These are phyloP conservation scores for Orbilia quercus DNA, from an alignment of 2,329 filamentous ascomycete species.

Conservation along the genomic window DNA sequence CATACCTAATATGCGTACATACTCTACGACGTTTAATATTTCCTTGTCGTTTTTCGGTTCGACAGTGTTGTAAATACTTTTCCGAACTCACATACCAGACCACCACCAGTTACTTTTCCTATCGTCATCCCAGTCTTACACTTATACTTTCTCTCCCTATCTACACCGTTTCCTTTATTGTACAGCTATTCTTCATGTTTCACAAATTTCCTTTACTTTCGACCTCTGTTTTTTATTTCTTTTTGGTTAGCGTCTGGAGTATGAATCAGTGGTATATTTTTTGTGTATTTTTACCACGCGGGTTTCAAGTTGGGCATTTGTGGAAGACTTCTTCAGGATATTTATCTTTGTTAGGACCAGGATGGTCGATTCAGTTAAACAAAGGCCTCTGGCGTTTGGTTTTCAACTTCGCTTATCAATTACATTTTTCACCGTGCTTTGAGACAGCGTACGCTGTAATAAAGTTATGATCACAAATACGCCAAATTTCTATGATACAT, in stretches of 20 bases:
- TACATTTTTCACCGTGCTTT: no score
- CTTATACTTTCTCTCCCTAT: background rate
- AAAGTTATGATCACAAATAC: no score
- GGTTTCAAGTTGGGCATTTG: conserved; percentile 37
- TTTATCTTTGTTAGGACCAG: background rate
- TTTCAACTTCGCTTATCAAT: no score
- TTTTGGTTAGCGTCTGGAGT: conserved; percentile 34
- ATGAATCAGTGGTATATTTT: conserved; percentile 33
- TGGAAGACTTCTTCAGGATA: conserved; percentile 15
- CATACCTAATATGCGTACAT: conserved; percentile 22
- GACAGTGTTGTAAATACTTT: conserved; percentile 31
- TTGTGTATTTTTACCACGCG: conserved; percentile 4
- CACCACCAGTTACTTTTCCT: background rate
- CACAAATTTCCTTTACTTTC: background rate
- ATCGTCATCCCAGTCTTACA: background rate
- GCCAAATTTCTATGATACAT: background rate
- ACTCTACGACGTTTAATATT: conserved; percentile 22
- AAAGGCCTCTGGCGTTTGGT: background rate
- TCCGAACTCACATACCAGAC: background rate
- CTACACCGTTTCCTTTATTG: background rate
- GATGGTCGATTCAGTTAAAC: conserved; percentile 13
- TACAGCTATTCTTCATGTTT: conserved; percentile 9
- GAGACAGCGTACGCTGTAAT: no score
- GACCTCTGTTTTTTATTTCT: conserved; percentile 17
- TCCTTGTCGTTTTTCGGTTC: conserved; percentile 4